Evolutionary conservation across 2,329 filamentous ascomycete species (phyloP).

Genomic region (Cryphonectria carpinicola): DNA sequence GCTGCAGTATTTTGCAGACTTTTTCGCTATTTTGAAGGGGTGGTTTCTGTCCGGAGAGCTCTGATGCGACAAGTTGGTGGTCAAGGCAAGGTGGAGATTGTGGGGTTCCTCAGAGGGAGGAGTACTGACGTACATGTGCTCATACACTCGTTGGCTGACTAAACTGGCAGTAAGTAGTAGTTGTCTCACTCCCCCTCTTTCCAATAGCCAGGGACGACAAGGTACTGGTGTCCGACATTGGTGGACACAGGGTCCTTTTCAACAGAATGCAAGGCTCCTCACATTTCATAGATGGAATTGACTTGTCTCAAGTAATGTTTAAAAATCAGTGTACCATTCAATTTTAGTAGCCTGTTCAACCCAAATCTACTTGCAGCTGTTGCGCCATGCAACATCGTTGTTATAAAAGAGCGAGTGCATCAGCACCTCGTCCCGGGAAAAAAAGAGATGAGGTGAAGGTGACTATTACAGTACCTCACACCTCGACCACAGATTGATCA

Average conservation of each 20-base stretch:
- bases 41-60: neutral
- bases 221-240: neutral
- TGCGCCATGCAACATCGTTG: constrained; percentile 21
- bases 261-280: neutral
- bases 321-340: constrained; percentile 26
- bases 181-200: too few species aligned
- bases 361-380: constrained; percentile 37
- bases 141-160: neutral
- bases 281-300: neutral
- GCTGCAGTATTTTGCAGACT: neutral
- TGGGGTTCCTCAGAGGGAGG: too few species aligned
- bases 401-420: constrained; percentile 10
- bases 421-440: neutral
- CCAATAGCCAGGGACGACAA: neutral
- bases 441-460: neutral
- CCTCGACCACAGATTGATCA: neutral
- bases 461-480: neutral
- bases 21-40: neutral
- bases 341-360: constrained; percentile 33
- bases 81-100: neutral
- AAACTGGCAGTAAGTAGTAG: neutral
- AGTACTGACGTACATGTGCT: neutral
- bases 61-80: neutral
- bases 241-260: neutral
- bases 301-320: neutral